phyloP scores from a whole-genome alignment of 768 basidiomycete species.

The Leccinum pellstonianum region DNA sequence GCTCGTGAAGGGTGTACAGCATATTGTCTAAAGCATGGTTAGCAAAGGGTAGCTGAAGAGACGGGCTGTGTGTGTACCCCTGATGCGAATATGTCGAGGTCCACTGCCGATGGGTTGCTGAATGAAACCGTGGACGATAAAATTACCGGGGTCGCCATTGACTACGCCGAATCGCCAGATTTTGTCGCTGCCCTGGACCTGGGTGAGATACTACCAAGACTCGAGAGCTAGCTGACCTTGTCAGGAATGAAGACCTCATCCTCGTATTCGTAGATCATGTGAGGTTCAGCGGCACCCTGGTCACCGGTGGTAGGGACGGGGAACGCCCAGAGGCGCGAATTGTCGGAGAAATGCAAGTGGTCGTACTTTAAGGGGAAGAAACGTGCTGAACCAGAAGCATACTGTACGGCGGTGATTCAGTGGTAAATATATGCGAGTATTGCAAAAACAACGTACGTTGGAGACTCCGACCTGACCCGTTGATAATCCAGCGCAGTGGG shows the following conservation, averaged over 20 bases:
- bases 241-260: constrained; percentile 64
- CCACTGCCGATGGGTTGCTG: constrained; percentile 56
- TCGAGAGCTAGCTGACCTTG: constrained; percentile 41
- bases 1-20: constrained; percentile 55
- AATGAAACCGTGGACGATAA: constrained; percentile 58
- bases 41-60: not conserved
- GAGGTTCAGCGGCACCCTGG: constrained; percentile 52
- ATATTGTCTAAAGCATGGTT: constrained; percentile 40
- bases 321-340: constrained; percentile 51
- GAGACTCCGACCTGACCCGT: constrained; percentile 59
- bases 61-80: constrained; percentile 22
- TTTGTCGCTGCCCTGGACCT: constrained; percentile 57
- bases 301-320: constrained; percentile 38
- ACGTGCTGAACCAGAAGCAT: constrained; percentile 51
- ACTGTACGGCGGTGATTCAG: constrained; percentile 32
- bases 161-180: constrained; percentile 50
- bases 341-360: constrained; percentile 32
- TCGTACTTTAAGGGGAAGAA: constrained; percentile 49
- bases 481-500: constrained; percentile 49
- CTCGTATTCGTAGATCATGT: constrained; percentile 59
- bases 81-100: constrained; percentile 50
- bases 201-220: not conserved
- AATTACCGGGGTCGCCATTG: constrained; percentile 42
- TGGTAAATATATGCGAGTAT: not conserved
- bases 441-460: constrained; percentile 42